Evolutionary conservation across 805 yeast species (phyloP), one percentile per base, ranked within the genome.

Genomic region (Sungouiozyma intestinalis): DNA sequence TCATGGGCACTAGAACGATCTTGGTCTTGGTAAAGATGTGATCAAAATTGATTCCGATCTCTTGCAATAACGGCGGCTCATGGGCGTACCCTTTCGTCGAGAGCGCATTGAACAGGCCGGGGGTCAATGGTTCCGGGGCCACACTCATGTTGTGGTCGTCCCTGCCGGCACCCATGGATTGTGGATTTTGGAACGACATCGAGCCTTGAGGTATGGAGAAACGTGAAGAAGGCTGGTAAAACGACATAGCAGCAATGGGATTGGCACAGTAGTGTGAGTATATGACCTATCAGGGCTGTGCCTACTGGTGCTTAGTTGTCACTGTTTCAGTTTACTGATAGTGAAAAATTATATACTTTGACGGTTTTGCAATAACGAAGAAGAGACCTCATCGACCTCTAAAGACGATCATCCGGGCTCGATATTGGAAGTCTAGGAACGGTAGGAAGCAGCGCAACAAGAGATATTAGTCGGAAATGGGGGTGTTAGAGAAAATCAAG

Each of bases 11-110:
- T 58, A 92, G 71, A 9, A 88, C 97, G 1, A 90, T 85, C 55
- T 77, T 63, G 0, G 97, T 92, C 68, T 85, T 92, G 31, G 76
- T 71, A 53, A 79, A 76, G 49, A 92, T 90, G 57, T 90, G 97
- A 34, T 72, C 73, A 55, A 92, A 92, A 61, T 92, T 88, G 57
- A 92, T 85, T 2, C 97, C 98, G 19, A 92, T 64, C 58, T 92
- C 98, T 58, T 92, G 95, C 40, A 92, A 67, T 37, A 92, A 67
- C 2, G 97, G 87, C 0, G 95, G 88, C 61, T 92, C 98, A n/a
- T 87, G 90, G 0, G 95, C 79, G 57, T 92, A 92, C 0, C 98
- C 98, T 1, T 82, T 71, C 0, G 96, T 83, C 2, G 96, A 85
- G 54, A 92, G 81, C 0, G 97, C 98, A 3, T 96, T 94, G 4